Evolutionary conservation across 352 stramenopile genomes (phyloP), one percentile per base, ranked within the genome.

Genomic region (Plasmopara viticola): DNA sequence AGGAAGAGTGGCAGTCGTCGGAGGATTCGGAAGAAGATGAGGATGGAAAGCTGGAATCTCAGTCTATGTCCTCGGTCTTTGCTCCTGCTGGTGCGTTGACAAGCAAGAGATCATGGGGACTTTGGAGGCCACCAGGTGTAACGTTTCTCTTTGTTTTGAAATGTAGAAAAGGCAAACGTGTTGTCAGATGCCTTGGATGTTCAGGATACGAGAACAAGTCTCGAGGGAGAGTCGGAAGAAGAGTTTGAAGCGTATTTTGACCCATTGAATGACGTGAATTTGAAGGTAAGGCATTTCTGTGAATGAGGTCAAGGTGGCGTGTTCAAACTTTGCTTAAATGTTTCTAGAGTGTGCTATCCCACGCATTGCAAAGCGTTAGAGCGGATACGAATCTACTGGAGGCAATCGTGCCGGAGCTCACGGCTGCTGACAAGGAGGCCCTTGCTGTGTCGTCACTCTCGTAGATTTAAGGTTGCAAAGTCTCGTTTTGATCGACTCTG

Each of bases 161-260:
- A 31, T 42, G 18, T 54, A 89, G 76, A 90, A 38, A 50, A 85
- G 41, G 87, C 84, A 40, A 65, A 84, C 25, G 64, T 88, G 34
- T 53, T 91, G 4, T 91, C 81, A 6, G 72, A 91, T 37, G 70
- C 72, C 42, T 61, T 91, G 47, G 68, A 85, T 47, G 64, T 25
- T 2, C 59, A 51, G 5, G 63, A 53, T n/a, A 60, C 17, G 35
- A 15, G 65, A 62, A 5, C 68, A 73, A 10, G 51, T 65, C 28
- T 73, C 42, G 70, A 61, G 30, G 76, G 79, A 45, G 74, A 84
- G 28, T 60, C 72, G 1, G 78, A 91, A 42, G 75, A 91, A 54
- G 80, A 86, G 43, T 86, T 91, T 51, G 81, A 91, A 48, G 78
- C 81, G 0, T 76, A 87, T 40, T 89, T 91, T 48, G 81, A 91